Evolutionary conservation across 805 yeast species (phyloP).

Genomic region (Diddensiella santjacobensis): DNA sequence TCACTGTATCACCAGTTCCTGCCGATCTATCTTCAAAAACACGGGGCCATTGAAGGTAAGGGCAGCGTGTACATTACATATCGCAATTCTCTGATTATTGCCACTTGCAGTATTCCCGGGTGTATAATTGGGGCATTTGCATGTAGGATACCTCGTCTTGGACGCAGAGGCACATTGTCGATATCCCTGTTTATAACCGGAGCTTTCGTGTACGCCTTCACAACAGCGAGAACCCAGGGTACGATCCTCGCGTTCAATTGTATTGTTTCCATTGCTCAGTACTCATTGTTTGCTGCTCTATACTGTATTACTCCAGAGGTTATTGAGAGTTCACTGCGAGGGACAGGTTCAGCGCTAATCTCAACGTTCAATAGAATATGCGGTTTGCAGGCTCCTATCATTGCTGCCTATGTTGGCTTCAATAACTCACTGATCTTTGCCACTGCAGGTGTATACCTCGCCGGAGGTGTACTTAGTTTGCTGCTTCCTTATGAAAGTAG

Average conservation of each 20-base stretch:
- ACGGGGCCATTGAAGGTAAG: constrained; percentile 40
- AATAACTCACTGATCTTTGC: constrained; percentile 41
- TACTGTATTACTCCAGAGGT: constrained; percentile 52
- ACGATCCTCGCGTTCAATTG: constrained; percentile 39
- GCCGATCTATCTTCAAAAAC: constrained; percentile 48
- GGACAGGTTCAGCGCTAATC: constrained; percentile 49
- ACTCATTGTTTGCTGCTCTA: constrained; percentile 39
- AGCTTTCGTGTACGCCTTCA: constrained; percentile 57
- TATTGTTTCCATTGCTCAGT: constrained; percentile 27
- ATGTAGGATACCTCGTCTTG: constrained; percentile 39
- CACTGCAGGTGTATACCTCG: constrained; percentile 40
- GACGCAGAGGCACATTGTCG: constrained; percentile 55
- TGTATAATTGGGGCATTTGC: constrained; percentile 46
- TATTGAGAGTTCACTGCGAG: constrained; percentile 36
- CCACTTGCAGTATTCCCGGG: constrained; percentile 39
- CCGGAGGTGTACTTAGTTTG: constrained; percentile 39
- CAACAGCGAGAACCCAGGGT: constrained; percentile 55
- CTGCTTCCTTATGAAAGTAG: constrained; percentile 48
- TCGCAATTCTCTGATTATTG: constrained; percentile 38
- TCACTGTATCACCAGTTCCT: constrained; percentile 54
- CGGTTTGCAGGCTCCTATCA: constrained; percentile 44
- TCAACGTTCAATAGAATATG: constrained; percentile 43
- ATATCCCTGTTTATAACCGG: constrained; percentile 52
- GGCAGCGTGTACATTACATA: constrained; percentile 26
- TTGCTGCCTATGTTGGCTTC: constrained; percentile 41